Evolutionary conservation across 768 basidiomycete species (phyloP).

Genomic region (Podaxis rugospora): DNA sequence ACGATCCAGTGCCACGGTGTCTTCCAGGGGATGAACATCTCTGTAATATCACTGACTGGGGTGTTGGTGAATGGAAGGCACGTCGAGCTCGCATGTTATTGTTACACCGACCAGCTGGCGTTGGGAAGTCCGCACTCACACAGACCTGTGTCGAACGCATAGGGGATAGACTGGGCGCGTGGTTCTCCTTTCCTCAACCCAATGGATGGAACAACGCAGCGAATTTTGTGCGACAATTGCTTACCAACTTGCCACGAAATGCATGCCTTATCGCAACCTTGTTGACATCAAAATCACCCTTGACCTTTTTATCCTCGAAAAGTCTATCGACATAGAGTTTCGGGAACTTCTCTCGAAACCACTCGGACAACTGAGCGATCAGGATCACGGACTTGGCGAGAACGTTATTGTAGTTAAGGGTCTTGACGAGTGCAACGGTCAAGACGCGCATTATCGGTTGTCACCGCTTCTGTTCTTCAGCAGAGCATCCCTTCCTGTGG

Average conservation of each 20-base stretch:
- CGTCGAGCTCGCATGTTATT: neutral
- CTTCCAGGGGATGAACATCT: neutral
- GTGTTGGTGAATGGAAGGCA: neutral
- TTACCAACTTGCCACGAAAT: slow-evolving; percentile 18
- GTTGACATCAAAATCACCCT: neutral
- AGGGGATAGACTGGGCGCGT: neutral
- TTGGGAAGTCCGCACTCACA: neutral
- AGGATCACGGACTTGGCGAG: neutral
- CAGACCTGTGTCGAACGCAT: neutral
- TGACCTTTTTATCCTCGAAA: neutral
- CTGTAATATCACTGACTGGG: neutral
- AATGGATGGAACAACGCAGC: neutral
- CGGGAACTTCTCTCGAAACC: neutral
- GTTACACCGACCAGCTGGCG: neutral
- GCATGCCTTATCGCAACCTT: neutral
- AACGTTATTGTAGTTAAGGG: neutral
- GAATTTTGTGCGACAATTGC: slow-evolving; percentile 18
- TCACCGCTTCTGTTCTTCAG: neutral
- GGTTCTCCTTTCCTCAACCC: neutral
- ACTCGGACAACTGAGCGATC: neutral
- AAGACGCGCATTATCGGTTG: slow-evolving; percentile 8
- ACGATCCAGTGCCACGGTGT: neutral
- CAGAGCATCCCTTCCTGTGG: slow-evolving; percentile 15
- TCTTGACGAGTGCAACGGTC: neutral
- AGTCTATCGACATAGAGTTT: neutral